Evolutionary conservation across 148 eudicot genomes (phyloP), one percentile per base, ranked within the genome.

Genomic region (Silene uniflora): DNA sequence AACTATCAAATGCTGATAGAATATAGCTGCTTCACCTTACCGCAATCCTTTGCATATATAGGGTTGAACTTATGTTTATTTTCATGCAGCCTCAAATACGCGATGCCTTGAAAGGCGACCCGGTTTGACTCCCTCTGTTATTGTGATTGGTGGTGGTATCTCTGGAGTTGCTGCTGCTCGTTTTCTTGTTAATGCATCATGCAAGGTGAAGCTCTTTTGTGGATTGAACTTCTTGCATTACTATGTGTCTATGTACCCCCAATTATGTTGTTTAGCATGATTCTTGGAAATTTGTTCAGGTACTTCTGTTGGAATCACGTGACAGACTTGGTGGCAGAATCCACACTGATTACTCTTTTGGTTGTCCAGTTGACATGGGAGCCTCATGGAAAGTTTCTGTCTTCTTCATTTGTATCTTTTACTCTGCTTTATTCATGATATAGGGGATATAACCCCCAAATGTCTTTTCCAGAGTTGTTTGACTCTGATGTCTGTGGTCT

Each of bases 311-410:
- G 89, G 99, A 96, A 78, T 96, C 99, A 23, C 94, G 96, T 79
- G 90, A 92, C 83, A 86, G 99, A 80, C 91, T 92, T 80, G 99
- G 99, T 68, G 99, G 99, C 22, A 91, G 99, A 68, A 92, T 96
- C 56, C 91, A 89, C 84, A 96, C 99, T 60, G 99, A 96, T 71
- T 92, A 92, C 84, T 89, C 99, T 68, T 92, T 96, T 80, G 99
- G 99, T 62, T 96, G 93, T 81, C 97, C 99, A 10, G 89, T 96
- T 25, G 99, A 96, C 77, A 96, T 96, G 99, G 99, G 99, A 77
- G 99, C 99, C 54, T 96, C 99, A 81, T 96, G 99, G 99, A 56
- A 78, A 81, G 87, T 81, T 77, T 56, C 73, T 21, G 54, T 80
- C 68, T 72, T 4, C 55, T 55, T 35, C 18, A 49, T 73, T 49